Base-by-base conservation (phyloP, 768 basidiomycete species). In the Boletus tylopilopsis region DNA sequence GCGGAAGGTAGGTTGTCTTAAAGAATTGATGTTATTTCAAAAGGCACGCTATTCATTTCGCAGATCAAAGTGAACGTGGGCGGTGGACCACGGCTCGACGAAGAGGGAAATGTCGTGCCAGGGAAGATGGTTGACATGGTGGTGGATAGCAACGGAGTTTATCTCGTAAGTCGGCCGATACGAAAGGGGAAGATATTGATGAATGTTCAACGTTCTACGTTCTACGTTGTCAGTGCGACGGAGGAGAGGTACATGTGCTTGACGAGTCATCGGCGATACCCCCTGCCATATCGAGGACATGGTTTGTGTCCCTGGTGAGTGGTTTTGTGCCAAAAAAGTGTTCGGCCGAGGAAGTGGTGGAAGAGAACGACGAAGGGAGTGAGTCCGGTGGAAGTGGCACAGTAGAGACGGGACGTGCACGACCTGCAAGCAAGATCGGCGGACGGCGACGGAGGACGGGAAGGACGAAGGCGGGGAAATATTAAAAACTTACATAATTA, bases 11-110 rank as follows among this genome's bases (percentile, higher is more conserved):
- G 24, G 71, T 50, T 48, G 41, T 21, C 45, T 22, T 36, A 41
- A 35, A 27, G n/a, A 6, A 16, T 34, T 22, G 44, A 30, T 41
- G 13, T 30, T 27, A 50, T 27, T 24, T 44, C n/a, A n/a, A n/a
- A n/a, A 46, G 45, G 34, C 54, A 48, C 39, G 43, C 38, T 39
- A 30, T 50, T 7, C 13, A 35, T 15, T 3, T 47, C 47, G 27
- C 57, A 89, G 87, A 84, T 90, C 51, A 87, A 79, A 59, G 77
- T 91, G 21, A 86, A 82, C 60, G 67, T 87, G 5, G 83, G 84
- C 12, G 81, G 78, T 25, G 65, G 68, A 13, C 70, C 71, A 41
- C 73, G 72, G 21, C 50, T 68, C 7, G 80, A 84, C 55, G 82
- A 80, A 50, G 81, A 80, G 45, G 85, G 84, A 5, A 76, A 78